Conservation (phyloP, 768 basidiomycete species). For the Phylloporus scabripes region DNA sequence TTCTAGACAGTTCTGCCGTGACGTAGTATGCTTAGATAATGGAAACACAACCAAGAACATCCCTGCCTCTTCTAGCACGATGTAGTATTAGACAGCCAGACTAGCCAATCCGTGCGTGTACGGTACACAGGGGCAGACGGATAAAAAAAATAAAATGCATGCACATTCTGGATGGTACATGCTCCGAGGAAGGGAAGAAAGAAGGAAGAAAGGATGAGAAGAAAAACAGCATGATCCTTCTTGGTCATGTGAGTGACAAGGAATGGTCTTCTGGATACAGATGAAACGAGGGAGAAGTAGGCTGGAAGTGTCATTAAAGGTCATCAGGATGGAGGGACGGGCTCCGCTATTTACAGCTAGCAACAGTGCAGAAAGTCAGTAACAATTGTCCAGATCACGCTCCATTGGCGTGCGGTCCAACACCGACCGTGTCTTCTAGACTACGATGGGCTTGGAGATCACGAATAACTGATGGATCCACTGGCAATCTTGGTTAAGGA, state of each 20-base stretch:
- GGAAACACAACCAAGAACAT: conserved; percentile 9
- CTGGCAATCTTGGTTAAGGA: conserved; percentile 36
- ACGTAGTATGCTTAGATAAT: conserved; percentile 32
- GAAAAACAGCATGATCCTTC: conserved; percentile 12
- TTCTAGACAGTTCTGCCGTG: conserved; percentile 33
- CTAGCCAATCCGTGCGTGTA: conserved; percentile 25
- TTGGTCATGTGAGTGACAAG: conserved; percentile 12
- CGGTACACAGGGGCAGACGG: conserved; percentile 16
- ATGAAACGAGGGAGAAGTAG: conserved; percentile 15
- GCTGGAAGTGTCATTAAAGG: conserved; percentile 25
- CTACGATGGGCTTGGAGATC: conserved; percentile 86
- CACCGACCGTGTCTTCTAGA: conserved; percentile 51
- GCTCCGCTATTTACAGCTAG: conserved; percentile 23
- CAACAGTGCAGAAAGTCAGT: conserved; percentile 13
- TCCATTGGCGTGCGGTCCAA: conserved; percentile 29
- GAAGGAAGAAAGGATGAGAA: conserved; percentile 3
- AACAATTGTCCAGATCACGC: conserved; percentile 14
- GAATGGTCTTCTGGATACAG: conserved; percentile 12
- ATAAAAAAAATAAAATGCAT: conserved; percentile 23
- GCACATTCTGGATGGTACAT: conserved; percentile 23
- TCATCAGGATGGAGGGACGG: conserved; percentile 22
- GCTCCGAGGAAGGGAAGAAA: conserved; percentile 13
- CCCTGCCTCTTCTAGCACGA: no score
- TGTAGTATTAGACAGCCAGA: neutral
- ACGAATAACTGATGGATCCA: conserved; percentile 83